phyloP scores from a whole-genome alignment of 2,329 filamentous ascomycete genomes.

The Colletotrichum simmondsii region DNA sequence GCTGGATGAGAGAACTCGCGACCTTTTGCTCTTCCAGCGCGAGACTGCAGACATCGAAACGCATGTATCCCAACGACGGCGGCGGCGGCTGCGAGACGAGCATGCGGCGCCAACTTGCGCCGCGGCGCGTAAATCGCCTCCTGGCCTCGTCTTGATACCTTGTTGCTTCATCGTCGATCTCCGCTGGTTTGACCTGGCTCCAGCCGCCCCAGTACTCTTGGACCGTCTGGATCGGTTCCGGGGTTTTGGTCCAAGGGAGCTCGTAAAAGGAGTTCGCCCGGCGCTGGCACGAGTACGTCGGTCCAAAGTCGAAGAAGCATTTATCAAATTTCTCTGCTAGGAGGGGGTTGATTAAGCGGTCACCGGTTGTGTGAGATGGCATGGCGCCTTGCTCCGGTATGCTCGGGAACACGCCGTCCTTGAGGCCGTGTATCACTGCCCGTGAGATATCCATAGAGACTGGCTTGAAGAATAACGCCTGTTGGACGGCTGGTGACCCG shows the following conservation, averaged over 20 bases:
- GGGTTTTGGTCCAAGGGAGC: slow-evolving; percentile 8
- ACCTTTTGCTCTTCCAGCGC: slow-evolving; percentile 1
- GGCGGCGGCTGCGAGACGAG: slow-evolving; percentile 37
- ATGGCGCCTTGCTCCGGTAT: not conserved
- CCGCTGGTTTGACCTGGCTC: not conserved
- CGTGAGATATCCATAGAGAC: not conserved
- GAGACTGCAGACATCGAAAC: slow-evolving; percentile 16
- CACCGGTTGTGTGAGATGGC: not conserved
- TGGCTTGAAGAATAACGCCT: slow-evolving; percentile 26
- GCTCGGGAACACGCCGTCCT: not conserved
- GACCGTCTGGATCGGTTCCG: not conserved
- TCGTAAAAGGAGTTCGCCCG: slow-evolving; percentile 31
- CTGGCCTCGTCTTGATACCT: not conserved
- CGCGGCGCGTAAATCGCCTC: slow-evolving; percentile 21
- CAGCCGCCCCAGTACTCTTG: slow-evolving; percentile 25
- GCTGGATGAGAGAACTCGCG: slow-evolving; percentile 8
- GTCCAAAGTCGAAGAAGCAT: slow-evolving; percentile 33
- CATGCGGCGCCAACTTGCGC: slow-evolving; percentile 39
- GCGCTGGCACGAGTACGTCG: slow-evolving; percentile 20
- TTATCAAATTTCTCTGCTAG: slow-evolving; percentile 26
- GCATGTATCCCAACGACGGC: slow-evolving; percentile 17
- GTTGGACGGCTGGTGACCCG: slow-evolving; percentile 8
- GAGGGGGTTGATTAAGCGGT: slow-evolving; percentile 21
- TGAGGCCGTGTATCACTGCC: not conserved
- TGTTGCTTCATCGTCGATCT: not conserved